These are phyloP conservation scores for Aspergillus sp. DNA, from an alignment of 2,329 filamentous ascomycete species.

Conservation along the genomic window DNA sequence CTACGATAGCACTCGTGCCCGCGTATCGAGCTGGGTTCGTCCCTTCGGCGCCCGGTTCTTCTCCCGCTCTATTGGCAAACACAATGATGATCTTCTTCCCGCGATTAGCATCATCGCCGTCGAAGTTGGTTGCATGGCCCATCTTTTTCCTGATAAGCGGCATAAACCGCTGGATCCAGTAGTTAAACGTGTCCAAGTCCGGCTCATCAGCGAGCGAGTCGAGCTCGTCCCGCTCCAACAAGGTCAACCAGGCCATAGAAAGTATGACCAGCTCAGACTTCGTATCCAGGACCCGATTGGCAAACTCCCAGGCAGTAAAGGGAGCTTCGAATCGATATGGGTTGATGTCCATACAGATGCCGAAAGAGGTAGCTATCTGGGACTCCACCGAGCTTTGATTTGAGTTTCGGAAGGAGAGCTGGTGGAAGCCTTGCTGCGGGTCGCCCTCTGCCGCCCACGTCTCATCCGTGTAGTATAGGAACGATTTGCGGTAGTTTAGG, in stretches of 20 bases:
- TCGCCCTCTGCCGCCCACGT: constrained; percentile 61
- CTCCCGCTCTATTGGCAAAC: constrained; percentile 50
- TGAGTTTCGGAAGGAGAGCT: constrained; percentile 25
- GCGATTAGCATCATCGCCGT: constrained; percentile 22
- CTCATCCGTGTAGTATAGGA: constrained; percentile 68
- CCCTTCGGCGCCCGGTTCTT: constrained; percentile 41
- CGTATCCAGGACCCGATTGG: constrained; percentile 53
- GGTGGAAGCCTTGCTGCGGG: constrained; percentile 34
- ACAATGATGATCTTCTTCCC: constrained; percentile 46
- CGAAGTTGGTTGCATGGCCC: constrained; percentile 30
- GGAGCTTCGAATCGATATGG: constrained; percentile 63
- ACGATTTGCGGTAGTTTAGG: constrained; percentile 64
- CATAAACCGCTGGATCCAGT: constrained; percentile 63
- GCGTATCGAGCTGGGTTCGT: constrained; percentile 49
- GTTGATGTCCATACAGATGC: constrained; percentile 61
- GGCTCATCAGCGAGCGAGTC: constrained; percentile 46
- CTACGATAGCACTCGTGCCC: constrained; percentile 51
- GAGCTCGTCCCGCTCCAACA: constrained; percentile 52
- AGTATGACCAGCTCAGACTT: constrained; percentile 57
- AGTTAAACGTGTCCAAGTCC: constrained; percentile 62
- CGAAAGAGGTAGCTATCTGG: constrained; percentile 46
- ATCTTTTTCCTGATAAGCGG: constrained; percentile 48
- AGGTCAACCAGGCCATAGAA: constrained; percentile 66
- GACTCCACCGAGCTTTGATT: constrained; percentile 11
- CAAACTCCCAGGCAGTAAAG: constrained; percentile 63